Conservation (phyloP, 176 grass and related monocot genomes). For the Alloteropsis semialata region DNA sequence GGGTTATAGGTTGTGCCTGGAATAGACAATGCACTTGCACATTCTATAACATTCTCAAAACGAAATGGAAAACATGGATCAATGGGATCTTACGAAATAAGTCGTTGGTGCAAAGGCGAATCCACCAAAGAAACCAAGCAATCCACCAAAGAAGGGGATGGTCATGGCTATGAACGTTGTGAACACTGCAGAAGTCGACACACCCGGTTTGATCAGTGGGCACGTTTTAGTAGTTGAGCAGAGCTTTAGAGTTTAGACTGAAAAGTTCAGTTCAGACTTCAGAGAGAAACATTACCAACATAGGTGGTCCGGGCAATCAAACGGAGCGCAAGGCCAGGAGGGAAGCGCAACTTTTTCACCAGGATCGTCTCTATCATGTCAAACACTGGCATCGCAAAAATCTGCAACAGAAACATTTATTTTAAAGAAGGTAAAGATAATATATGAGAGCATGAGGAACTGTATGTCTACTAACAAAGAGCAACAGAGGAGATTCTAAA, state of each 20-base stretch:
- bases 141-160: constrained; percentile 50
- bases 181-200: constrained; percentile 54
- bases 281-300: constrained; percentile 56
- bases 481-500: neutral
- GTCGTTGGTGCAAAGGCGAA: constrained; percentile 13
- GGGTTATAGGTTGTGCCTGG: too few species aligned
- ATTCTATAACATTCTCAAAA: too few species aligned
- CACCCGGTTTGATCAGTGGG: too few species aligned
- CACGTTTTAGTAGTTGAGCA: too few species aligned
- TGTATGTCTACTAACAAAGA: neutral
- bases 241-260: too few species aligned
- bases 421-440: neutral
- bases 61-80: neutral
- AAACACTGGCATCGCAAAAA: constrained; percentile 28
- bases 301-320: constrained; percentile 58
- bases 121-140: constrained; percentile 55
- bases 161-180: constrained; percentile 51
- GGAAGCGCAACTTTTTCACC: constrained; percentile 34
- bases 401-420: constrained; percentile 25
- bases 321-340: constrained; percentile 50
- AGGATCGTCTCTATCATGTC: constrained; percentile 54
- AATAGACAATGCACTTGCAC: too few species aligned
- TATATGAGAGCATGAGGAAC: neutral
- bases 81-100: neutral
- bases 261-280: neutral